Evolutionary conservation across 495 filamentous ascomycete genomes (phyloP).

Genomic region (Penicillium soppii): DNA sequence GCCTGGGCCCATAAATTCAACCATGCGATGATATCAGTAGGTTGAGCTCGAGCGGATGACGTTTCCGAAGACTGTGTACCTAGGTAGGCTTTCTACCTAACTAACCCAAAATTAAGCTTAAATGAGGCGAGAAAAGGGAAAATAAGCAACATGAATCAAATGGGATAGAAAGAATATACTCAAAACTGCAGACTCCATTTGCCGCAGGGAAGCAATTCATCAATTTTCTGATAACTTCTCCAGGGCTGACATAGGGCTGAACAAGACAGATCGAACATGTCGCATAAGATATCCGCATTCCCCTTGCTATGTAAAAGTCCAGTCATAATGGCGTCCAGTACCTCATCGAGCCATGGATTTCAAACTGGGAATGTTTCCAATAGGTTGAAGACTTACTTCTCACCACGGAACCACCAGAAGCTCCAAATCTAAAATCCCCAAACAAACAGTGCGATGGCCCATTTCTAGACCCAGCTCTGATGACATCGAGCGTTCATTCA

Average conservation of each 20-base stretch:
- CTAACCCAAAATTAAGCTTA: too few relatives aligned
- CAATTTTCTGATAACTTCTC: background rate
- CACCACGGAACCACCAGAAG: slow-evolving; percentile 10
- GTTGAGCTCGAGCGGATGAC: too few relatives aligned
- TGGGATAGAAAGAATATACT: too few relatives aligned
- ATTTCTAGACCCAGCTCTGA: slow-evolving; percentile 10
- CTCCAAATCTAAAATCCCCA: slow-evolving; percentile 1
- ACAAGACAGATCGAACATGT: background rate
- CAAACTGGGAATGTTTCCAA: slow-evolving; percentile 18
- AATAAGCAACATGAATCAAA: too few relatives aligned
- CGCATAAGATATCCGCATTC: slow-evolving; percentile 23
- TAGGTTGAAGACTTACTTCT: slow-evolving; percentile 7
- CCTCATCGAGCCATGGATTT: slow-evolving; percentile 3
- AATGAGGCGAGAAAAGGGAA: too few relatives aligned
- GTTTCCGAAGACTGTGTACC: too few relatives aligned
- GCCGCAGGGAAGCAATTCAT: background rate
- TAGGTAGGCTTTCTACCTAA: too few relatives aligned
- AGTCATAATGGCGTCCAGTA: slow-evolving; percentile 22
- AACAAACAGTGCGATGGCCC: slow-evolving; percentile 2
- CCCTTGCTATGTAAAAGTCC: slow-evolving; percentile 14
- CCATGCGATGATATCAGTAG: too few relatives aligned
- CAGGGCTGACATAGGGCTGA: background rate
- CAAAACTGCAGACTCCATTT: too few relatives aligned
- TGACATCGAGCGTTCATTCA: slow-evolving; percentile 28
- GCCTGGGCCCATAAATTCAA: too few relatives aligned